A percentile compares a stretch with the other conserved stretches of the same genome.
Conservation (phyloP, 2,329 filamentous ascomycete species). For the Tolypocladium nubicola region DNA sequence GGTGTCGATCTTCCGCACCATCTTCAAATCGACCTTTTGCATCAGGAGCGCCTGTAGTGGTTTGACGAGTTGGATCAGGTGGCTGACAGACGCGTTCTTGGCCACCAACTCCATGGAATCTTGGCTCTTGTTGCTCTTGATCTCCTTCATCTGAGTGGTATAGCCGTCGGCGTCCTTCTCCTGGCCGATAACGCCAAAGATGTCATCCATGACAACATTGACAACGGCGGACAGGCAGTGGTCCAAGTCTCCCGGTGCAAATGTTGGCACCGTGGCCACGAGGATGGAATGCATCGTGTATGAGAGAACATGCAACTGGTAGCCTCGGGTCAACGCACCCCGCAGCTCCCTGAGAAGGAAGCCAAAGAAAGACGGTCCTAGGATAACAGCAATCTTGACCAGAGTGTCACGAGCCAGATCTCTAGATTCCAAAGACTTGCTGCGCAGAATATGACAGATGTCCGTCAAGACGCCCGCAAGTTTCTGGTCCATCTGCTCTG, state of each 20-base stretch:
- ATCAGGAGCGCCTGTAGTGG: slow-evolving; percentile 71
- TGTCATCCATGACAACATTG: slow-evolving; percentile 89
- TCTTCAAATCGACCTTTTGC: slow-evolving; percentile 74
- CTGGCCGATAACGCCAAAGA: slow-evolving; percentile 83
- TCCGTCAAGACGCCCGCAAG: slow-evolving; percentile 81
- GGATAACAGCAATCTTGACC: slow-evolving; percentile 67
- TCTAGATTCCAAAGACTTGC: slow-evolving; percentile 76
- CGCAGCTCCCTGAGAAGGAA: slow-evolving; percentile 91
- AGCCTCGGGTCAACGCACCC: slow-evolving; percentile 72
- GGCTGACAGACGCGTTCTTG: slow-evolving; percentile 64
- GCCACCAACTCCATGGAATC: slow-evolving; percentile 94
- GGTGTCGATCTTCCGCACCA: slow-evolving; percentile 84
- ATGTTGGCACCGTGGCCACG: slow-evolving; percentile 60
- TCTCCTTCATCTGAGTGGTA: slow-evolving; percentile 89
- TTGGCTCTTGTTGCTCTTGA: slow-evolving; percentile 96
- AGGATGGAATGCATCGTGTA: slow-evolving; percentile 92
- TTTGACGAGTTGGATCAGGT: slow-evolving; percentile 63
- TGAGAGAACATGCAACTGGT: slow-evolving; percentile 89
- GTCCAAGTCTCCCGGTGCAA: slow-evolving; percentile 75
- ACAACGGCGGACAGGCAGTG: slow-evolving; percentile 75
- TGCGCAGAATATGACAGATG: slow-evolving; percentile 85
- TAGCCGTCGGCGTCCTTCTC: slow-evolving; percentile 98
- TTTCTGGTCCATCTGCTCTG: slow-evolving; percentile 59
- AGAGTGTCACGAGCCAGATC: slow-evolving; percentile 87
- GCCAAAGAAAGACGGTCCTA: slow-evolving; percentile 75